Evolutionary conservation across 495 filamentous ascomycete species (phyloP).

Genomic region (Penicillium cataractarum): DNA sequence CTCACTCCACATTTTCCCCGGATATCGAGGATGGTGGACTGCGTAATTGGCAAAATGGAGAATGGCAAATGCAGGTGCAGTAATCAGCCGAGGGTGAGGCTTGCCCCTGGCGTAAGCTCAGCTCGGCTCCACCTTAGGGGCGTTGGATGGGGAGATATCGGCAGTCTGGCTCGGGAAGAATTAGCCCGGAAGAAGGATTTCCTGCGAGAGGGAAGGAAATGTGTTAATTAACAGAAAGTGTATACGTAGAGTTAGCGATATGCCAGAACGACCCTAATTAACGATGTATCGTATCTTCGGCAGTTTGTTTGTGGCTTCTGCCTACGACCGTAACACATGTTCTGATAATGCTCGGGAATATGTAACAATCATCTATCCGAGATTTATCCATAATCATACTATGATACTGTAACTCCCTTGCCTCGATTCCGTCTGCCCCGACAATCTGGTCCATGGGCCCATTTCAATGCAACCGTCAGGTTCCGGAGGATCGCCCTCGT

Average conservation of each 20-base stretch:
- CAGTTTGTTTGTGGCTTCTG: background rate
- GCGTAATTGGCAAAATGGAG: background rate
- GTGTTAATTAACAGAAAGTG: too few species aligned
- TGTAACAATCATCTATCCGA: background rate
- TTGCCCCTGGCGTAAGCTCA: background rate
- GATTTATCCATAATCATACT: background rate
- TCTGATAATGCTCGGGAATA: background rate
- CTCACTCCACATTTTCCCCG: background rate
- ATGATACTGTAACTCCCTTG: too few species aligned
- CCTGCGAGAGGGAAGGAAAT: background rate
- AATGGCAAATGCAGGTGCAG: background rate
- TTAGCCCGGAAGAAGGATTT: background rate
- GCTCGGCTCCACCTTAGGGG: background rate
- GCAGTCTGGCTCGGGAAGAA: background rate
- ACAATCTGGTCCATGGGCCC: conserved; percentile 13
- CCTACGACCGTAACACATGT: too few species aligned
- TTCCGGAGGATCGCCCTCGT: background rate
- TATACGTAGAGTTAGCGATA: background rate
- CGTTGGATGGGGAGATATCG: background rate
- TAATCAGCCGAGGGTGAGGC: background rate
- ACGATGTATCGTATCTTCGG: background rate
- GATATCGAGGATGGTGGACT: background rate
- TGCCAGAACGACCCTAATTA: background rate
- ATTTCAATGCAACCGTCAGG: background rate
- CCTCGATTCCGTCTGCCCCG: background rate